Evolutionary conservation across 495 filamentous ascomycete genomes (phyloP).

Genomic region (Tuber borchii): DNA sequence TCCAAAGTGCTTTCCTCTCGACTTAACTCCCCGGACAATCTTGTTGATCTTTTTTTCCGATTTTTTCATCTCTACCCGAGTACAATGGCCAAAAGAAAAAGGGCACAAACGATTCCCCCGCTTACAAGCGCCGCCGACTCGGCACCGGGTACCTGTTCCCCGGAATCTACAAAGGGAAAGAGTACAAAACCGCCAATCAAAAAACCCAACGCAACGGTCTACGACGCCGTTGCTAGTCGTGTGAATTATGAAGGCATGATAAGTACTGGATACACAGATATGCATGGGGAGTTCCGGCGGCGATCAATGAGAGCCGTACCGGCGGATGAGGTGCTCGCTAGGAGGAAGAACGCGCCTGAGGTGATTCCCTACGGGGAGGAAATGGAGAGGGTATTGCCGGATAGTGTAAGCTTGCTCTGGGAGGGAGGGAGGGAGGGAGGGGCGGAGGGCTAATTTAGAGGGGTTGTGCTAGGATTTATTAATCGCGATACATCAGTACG

Average conservation of each 20-base stretch:
- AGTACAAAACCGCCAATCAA: not conserved
- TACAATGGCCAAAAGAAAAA: not conserved
- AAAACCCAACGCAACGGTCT: constrained; percentile 21
- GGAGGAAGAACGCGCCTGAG: constrained; percentile 28
- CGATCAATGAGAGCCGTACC: constrained; percentile 23
- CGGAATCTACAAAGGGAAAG: not conserved
- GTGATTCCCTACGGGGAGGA: constrained; percentile 21
- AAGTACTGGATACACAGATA: constrained; percentile 11
- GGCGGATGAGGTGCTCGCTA: constrained; percentile 34
- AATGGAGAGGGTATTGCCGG: constrained; percentile 13
- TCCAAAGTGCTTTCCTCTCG: no score
- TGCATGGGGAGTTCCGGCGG: constrained; percentile 12
- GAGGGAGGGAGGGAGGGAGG: not conserved
- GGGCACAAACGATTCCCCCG: not conserved
- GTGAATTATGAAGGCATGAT: constrained; percentile 36
- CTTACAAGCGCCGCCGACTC: not conserved
- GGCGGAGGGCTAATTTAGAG: not conserved
- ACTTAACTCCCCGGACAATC: no score
- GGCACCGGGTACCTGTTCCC: not conserved
- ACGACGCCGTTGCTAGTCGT: constrained; percentile 36
- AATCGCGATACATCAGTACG: constrained; percentile 37
- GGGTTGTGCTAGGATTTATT: constrained; percentile 27
- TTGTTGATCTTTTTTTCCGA: no score
- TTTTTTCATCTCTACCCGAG: no score
- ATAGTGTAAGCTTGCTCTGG: constrained; percentile 21